Percentiles rank a stretch among this genome's conserved stretches.
Conservation (phyloP, 176 grass and related monocot genomes). For the Bolboschoenus planiculmis region DNA sequence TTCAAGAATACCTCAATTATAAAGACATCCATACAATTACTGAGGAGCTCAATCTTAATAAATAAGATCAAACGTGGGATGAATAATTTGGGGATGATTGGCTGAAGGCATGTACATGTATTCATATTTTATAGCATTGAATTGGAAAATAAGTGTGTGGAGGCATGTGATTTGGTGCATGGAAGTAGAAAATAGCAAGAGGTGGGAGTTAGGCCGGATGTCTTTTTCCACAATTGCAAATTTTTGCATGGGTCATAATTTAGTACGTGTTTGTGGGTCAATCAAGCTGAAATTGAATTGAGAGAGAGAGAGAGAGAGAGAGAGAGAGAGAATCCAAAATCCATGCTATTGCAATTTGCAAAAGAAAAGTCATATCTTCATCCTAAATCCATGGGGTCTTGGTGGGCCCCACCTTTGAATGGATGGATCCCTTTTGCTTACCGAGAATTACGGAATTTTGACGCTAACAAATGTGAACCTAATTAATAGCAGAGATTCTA, state of each 20-base stretch:
- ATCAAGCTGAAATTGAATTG: background rate
- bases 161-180: conserved; percentile 14
- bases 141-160: background rate
- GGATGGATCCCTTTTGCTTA: background rate
- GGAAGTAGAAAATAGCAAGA: background rate
- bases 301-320: background rate
- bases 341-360: background rate
- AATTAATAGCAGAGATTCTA: background rate
- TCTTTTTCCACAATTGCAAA: conserved; percentile 8
- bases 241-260: conserved; percentile 12
- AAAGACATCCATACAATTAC: too few relatives aligned
- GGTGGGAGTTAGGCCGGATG: background rate
- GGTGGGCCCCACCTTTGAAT: background rate
- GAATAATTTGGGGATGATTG: too few relatives aligned
- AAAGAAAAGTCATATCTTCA: background rate
- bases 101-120: too few relatives aligned
- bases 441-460: conserved; percentile 13
- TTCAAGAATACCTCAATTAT: too few relatives aligned
- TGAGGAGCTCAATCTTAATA: too few relatives aligned
- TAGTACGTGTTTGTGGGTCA: background rate
- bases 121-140: background rate
- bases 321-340: background rate
- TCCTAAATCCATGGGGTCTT: conserved; percentile 1
- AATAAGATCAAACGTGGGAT: too few relatives aligned
- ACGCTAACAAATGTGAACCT: background rate